Base-by-base conservation (phyloP, 2,329 filamentous ascomycete species). In the Ceratocystis cubensis region DNA sequence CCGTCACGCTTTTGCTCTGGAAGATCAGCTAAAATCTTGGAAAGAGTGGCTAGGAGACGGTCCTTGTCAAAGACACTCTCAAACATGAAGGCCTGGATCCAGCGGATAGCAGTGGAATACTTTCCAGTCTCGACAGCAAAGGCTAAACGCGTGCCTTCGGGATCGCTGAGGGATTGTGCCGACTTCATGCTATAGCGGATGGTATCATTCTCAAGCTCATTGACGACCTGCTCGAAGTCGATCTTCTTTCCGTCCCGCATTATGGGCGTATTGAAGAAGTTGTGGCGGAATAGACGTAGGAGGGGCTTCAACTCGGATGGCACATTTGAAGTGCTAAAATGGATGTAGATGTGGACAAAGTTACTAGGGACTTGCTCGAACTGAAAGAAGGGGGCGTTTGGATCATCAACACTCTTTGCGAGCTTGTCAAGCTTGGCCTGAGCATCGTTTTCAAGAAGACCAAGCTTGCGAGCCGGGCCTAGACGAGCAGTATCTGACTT, bases 211-310 rank as follows among this genome's bases (percentile, higher is more conserved):
- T 99, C 94, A 3, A 99, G 81, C 73, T 92, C 86, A 73, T 91
- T 89, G 57, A 97, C 91, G 2, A 97, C 89, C 69, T 96, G 84
- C 74, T 97, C 94, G 71, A 97, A 99, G 61, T 88, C 86, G 37
- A 99, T 78, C 28, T 82, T 83, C 73, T 90, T 81, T 56, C 89
- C 91, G 71, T 91, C 82, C 37, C 87, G 85, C 71, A 82, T 81
- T 68, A 99, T 87, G 1, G 93, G 94, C 0, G 91, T 91, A 73
- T 91, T 93, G 80, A 97, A 99, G 78, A 97, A 96, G 73, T 93
- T 94, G 73, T 92, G 89, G 37, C 86, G 86, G 73, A 96, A 97
- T 50, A 97, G 81, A 2, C 87, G 82, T 61, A 97, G 79, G 25
- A 99, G 77, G 2, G 94, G 94, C 73, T 93, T 91, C 68, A 93